These are phyloP conservation scores for Pichia nanzhaoensis DNA, from an alignment of 805 yeast species.

Conservation along the genomic window DNA sequence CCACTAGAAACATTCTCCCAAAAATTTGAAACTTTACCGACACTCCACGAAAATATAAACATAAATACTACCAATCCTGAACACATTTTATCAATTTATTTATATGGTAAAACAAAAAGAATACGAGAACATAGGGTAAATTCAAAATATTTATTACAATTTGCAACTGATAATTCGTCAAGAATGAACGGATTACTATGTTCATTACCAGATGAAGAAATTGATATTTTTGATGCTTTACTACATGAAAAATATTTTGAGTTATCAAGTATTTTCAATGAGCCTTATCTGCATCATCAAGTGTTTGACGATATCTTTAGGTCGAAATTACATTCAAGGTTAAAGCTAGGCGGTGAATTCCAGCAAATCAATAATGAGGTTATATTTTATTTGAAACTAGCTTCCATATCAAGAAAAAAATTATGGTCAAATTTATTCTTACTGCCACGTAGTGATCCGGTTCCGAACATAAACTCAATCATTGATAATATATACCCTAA, in stretches of 20 bases:
- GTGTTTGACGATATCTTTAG: constrained; percentile 3
- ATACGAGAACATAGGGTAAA: constrained; percentile 44
- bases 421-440: constrained; percentile 47
- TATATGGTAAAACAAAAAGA: constrained; percentile 13
- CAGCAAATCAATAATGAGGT: constrained; percentile 1
- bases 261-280: neutral
- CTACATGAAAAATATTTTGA: constrained; percentile 8
- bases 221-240: constrained; percentile 27
- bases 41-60: neutral
- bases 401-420: constrained; percentile 39
- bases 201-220: constrained; percentile 30
- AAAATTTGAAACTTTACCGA: constrained; percentile 2
- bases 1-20: constrained; percentile 13
- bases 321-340: constrained; percentile 3
- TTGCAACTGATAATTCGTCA: constrained; percentile 40
- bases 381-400: constrained; percentile 26
- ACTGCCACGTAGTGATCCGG: constrained; percentile 40
- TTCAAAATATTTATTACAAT: constrained; percentile 40
- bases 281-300: neutral
- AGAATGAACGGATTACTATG: constrained; percentile 29
- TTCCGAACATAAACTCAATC: constrained; percentile 8
- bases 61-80: neutral
- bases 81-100: constrained; percentile 1
- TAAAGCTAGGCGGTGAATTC: neutral
- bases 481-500: constrained; percentile 2